Conservation (phyloP, 2,329 filamentous ascomycete genomes). For the Calonectria fujianensis region DNA sequence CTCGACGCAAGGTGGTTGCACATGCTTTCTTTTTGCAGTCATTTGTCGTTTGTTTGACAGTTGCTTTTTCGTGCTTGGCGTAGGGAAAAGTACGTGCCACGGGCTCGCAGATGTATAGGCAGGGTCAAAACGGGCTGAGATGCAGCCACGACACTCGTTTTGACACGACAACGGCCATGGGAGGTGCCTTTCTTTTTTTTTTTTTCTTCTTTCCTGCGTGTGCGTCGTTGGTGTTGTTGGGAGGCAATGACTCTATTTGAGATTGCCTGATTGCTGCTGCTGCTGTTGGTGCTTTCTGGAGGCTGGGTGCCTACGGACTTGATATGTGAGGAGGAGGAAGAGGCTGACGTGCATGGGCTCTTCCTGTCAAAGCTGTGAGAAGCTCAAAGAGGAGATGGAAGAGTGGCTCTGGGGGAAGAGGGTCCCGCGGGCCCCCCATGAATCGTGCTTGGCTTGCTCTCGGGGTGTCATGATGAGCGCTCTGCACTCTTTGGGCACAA, state of each 20-base stretch:
- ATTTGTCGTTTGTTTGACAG: conserved; percentile 1
- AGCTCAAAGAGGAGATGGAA: conserved; percentile 46
- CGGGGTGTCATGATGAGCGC: conserved; percentile 7
- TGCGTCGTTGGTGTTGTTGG: too few relatives aligned
- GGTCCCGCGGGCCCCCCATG: conserved; percentile 5
- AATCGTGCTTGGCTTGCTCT: conserved; percentile 35
- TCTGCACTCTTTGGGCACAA: conserved; percentile 15
- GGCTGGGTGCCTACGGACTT: conserved; percentile 27
- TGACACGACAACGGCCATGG: conserved; percentile 35
- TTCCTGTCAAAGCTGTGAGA: conserved; percentile 40
- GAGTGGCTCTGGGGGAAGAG: conserved; percentile 44
- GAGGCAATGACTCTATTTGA: not conserved
- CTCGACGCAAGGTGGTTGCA: conserved; percentile 27
- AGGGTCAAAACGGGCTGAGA: conserved; percentile 33
- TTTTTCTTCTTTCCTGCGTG: not conserved
- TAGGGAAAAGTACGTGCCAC: conserved; percentile 37
- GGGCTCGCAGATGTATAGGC: conserved; percentile 37
- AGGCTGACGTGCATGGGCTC: conserved; percentile 53
- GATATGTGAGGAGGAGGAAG: conserved; percentile 32
- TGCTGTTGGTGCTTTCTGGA: not conserved
- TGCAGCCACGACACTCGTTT: conserved; percentile 39
- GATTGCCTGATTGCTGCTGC: not conserved
- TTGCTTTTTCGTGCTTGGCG: conserved; percentile 26
- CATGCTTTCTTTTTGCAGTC: conserved; percentile 25
- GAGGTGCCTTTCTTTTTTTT: conserved; percentile 2